Percentiles rank a stretch among this genome's conserved stretches.
phyloP scores from a whole-genome alignment of 2,329 filamentous ascomycete species.

The Microdochium nivale region DNA sequence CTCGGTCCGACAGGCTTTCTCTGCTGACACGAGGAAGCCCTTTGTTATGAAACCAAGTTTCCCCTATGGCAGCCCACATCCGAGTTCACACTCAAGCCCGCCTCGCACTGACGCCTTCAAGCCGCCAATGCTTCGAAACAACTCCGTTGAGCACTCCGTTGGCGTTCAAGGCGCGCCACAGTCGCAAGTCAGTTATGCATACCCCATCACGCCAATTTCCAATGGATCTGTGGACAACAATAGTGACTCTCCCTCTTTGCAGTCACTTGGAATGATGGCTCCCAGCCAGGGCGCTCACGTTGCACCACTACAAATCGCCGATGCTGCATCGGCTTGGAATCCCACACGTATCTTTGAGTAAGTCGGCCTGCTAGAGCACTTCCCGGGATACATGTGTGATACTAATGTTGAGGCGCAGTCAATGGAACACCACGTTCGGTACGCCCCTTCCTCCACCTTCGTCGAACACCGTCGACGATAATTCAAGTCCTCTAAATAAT shows the following conservation, averaged over 20 bases:
- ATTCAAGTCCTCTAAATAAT: conserved; percentile 43
- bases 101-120: conserved; percentile 45
- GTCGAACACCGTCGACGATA: conserved; percentile 30
- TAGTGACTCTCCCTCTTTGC: conserved; percentile 65
- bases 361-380: conserved; percentile 27
- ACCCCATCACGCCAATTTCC: conserved; percentile 75
- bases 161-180: conserved; percentile 42
- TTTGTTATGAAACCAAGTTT: conserved; percentile 87
- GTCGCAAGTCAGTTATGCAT: conserved; percentile 58
- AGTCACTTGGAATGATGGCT: conserved; percentile 65
- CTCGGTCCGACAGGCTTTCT: conserved; percentile 82
- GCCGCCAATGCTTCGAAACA: conserved; percentile 33
- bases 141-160: conserved; percentile 46
- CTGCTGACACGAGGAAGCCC: conserved; percentile 71
- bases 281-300: conserved; percentile 45
- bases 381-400: not conserved
- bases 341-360: conserved; percentile 85
- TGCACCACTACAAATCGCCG: conserved; percentile 47
- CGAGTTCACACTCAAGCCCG: conserved; percentile 54
- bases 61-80: conserved; percentile 73
- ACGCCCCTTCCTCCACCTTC: conserved; percentile 46
- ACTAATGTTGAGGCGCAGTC: conserved; percentile 41
- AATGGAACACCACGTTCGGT: conserved; percentile 94
- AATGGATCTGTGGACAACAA: conserved; percentile 64
- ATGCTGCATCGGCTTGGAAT: conserved; percentile 66